Base-by-base conservation (phyloP, 2,329 filamentous ascomycete genomes). In the Aureobasidium sp. region DNA sequence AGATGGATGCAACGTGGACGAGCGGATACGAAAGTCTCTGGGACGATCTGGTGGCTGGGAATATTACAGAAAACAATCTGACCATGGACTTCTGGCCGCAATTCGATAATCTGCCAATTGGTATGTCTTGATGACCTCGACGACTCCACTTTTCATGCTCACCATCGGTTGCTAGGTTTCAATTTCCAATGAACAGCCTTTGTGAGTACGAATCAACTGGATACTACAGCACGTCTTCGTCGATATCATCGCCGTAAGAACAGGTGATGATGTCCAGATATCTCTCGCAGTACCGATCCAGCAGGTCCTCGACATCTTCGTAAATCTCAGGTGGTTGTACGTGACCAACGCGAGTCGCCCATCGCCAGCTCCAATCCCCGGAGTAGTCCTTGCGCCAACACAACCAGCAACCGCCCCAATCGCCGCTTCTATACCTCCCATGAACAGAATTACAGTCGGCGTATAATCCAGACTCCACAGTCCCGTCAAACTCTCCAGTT, bases 31-130 rank as follows among this genome's bases (percentile, higher is more conserved):
- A 59, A 8, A 45, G 8, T 11, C 15, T 59, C 3, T 59, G 45
- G 29, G 32, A 8, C 11, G 44, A 39, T 13, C 11, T 59, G 32
- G 39, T 59, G 25, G 30, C 55, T 0, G 55, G n/a, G 3, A 41
- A 30, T 16, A 2, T 59, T 6, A 32, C 48, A 3, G 30, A 49
- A 34, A 48, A 59, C 15, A 25, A 36, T n/a, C 16, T 59, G 27
- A 59, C 55, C 16, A 59, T 49, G 55, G 55, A 59, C 8, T 59
- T 59, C 13, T 59, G 55, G 55, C 55, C 55, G 36, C 44, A 47
- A 4, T 59, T 59, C 16, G 55, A 59, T 10, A 59, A 59, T 5
- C 15, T 59, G 21, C 55, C 55, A 4, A 25, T 48, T 4, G 36
- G 44, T 48, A 25, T 16, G 30, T 45, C 15, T 1, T 45, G 42